Evolutionary conservation across 2,329 filamentous ascomycete genomes (phyloP).

Genomic region (Botrytis porri): DNA sequence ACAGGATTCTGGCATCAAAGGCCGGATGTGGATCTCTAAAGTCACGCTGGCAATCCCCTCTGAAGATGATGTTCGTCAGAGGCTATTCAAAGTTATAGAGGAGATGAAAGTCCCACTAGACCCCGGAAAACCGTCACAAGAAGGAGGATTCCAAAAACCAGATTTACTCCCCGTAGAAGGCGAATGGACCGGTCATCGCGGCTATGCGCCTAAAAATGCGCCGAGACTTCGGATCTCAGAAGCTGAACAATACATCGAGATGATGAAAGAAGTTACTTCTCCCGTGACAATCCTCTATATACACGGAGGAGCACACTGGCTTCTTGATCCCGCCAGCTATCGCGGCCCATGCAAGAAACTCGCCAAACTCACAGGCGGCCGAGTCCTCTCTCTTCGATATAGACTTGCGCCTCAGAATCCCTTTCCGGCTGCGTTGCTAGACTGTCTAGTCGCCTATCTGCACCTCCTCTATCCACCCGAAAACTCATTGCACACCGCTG

Average conservation of each 20-base stretch:
- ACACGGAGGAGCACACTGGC: constrained; percentile 72
- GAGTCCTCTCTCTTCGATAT: constrained; percentile 65
- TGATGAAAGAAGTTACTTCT: constrained; percentile 66
- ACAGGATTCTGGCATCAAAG: constrained; percentile 67
- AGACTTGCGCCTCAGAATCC: constrained; percentile 70
- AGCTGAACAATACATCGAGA: constrained; percentile 58
- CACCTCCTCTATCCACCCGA: constrained; percentile 47
- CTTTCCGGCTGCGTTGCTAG: constrained; percentile 71
- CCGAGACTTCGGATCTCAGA: constrained; percentile 57
- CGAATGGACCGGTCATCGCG: constrained; percentile 74
- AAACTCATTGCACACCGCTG: constrained; percentile 53
- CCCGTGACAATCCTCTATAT: constrained; percentile 68
- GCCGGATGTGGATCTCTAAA: constrained; percentile 76
- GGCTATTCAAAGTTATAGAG: constrained; percentile 56
- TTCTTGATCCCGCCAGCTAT: constrained; percentile 68
- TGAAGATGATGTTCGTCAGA: constrained; percentile 53
- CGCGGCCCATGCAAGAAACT: constrained; percentile 57
- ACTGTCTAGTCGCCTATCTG: constrained; percentile 70
- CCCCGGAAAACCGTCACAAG: constrained; percentile 22
- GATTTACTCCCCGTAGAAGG: constrained; percentile 58
- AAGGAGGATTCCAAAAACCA: constrained; percentile 45
- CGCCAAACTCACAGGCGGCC: constrained; percentile 64
- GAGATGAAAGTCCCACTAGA: constrained; percentile 44
- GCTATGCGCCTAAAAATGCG: constrained; percentile 49
- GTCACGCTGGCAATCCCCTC: constrained; percentile 60